Conservation (phyloP, 129 eudicot species). For the Artemisia argyi region DNA sequence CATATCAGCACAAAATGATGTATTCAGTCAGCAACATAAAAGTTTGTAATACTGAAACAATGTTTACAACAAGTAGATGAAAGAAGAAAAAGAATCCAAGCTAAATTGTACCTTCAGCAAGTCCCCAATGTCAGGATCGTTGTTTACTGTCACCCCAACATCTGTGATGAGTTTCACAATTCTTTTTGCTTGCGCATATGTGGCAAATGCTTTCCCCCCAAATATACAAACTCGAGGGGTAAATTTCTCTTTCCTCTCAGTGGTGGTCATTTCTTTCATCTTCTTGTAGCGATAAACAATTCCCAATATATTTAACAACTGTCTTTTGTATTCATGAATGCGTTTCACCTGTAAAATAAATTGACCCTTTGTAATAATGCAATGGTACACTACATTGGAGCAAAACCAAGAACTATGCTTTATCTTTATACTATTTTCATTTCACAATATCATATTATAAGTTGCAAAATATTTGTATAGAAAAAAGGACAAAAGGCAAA, state of each 20-base stretch:
- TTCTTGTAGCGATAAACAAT: slow-evolving; percentile 87
- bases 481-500: slow-evolving; percentile 13
- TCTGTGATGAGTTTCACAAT: slow-evolving; percentile 91
- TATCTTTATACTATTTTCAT: not conserved
- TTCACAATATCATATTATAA: not conserved
- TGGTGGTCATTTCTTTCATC: slow-evolving; percentile 79
- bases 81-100: not conserved
- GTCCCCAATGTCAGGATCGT: slow-evolving; percentile 92
- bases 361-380: not conserved
- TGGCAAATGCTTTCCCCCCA: slow-evolving; percentile 99
- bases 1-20: slow-evolving; percentile 13
- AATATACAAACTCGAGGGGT: slow-evolving; percentile 92
- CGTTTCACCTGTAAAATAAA: slow-evolving; percentile 68
- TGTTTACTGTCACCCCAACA: slow-evolving; percentile 82
- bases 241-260: slow-evolving; percentile 64
- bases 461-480: slow-evolving; percentile 5
- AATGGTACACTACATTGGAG: slow-evolving; percentile 1
- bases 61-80: slow-evolving; percentile 12
- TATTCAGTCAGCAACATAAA: slow-evolving; percentile 7
- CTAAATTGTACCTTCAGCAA: slow-evolving; percentile 61
- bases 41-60: not conserved
- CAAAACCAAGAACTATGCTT: not conserved
- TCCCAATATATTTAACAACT: slow-evolving; percentile 81
- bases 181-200: slow-evolving; percentile 96
- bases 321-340: slow-evolving; percentile 95